A percentile compares a stretch with the other conserved stretches of the same genome.
phyloP scores from a whole-genome alignment of 768 basidiomycete species.

The Calocybe cyanea region DNA sequence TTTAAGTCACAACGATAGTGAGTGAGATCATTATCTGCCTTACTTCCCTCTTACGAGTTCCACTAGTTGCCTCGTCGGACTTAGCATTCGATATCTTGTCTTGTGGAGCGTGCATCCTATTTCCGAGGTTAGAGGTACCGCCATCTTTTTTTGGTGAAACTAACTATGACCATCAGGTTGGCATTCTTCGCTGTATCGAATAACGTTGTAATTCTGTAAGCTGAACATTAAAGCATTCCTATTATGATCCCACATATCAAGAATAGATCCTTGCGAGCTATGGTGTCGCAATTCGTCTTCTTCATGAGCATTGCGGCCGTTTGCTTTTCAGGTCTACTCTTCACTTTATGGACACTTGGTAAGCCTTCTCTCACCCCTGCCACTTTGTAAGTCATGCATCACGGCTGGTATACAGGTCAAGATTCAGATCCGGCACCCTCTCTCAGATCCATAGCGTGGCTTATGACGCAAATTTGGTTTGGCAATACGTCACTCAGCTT shows the following conservation, averaged over 20 bases:
- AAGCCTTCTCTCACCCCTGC: conserved; percentile 4
- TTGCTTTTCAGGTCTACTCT: conserved; percentile 76
- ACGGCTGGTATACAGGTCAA: conserved; percentile 21
- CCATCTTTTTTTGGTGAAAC: background rate
- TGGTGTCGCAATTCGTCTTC: conserved; percentile 76
- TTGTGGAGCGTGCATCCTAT: conserved; percentile 81
- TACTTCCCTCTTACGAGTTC: background rate
- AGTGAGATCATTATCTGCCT: conserved; percentile 6
- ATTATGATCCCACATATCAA: background rate
- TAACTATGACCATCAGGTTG: conserved; percentile 39
- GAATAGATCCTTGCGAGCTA: conserved; percentile 69
- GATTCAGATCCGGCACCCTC: conserved; percentile 24
- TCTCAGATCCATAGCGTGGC: conserved; percentile 64
- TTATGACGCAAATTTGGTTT: conserved; percentile 87
- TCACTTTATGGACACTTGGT: conserved; percentile 47
- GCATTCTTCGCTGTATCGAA: conserved; percentile 81
- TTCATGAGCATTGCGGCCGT: conserved; percentile 75
- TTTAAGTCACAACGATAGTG: conserved; percentile 50
- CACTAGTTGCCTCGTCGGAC: conserved; percentile 44
- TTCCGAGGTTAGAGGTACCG: conserved; percentile 58
- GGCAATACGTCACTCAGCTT: conserved; percentile 69
- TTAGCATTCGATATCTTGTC: conserved; percentile 81
- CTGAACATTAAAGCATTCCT: conserved; percentile 1
- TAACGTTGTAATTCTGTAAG: conserved; percentile 75
- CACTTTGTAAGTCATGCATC: background rate